Evolutionary conservation across 148 eudicot species (phyloP).

Genomic region (Pouteria glomerata): DNA sequence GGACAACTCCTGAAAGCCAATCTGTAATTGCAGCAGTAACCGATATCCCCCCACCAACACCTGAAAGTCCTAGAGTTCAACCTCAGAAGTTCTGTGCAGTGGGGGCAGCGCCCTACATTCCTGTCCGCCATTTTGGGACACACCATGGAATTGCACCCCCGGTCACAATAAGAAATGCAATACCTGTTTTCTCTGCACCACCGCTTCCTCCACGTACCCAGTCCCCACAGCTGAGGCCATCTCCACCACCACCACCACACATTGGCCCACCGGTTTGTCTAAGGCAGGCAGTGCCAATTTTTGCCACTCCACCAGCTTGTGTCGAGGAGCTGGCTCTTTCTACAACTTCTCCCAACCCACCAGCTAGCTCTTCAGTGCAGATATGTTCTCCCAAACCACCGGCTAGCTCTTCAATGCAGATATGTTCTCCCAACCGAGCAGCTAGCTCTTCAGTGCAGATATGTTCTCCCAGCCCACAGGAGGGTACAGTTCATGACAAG

Average conservation of each 20-base stretch:
- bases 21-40: slow-evolving; percentile 3
- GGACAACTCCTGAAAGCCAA: slow-evolving; percentile 12
- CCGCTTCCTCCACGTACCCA: slow-evolving; percentile 35
- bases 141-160: slow-evolving; percentile 57
- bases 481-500: slow-evolving; percentile 9
- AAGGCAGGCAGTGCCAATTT: slow-evolving; percentile 46
- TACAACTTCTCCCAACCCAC: slow-evolving; percentile 10
- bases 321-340: slow-evolving; percentile 22
- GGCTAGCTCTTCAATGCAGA: too few species aligned
- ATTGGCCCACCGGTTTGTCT: slow-evolving; percentile 49
- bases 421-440: slow-evolving; percentile 9
- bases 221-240: slow-evolving; percentile 20
- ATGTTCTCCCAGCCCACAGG: slow-evolving; percentile 9
- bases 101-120: slow-evolving; percentile 57
- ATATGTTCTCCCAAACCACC: slow-evolving; percentile 11
- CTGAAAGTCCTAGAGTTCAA: slow-evolving; percentile 22
- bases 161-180: slow-evolving; percentile 51
- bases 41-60: slow-evolving; percentile 14
- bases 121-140: slow-evolving; percentile 41
- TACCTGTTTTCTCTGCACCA: slow-evolving; percentile 64
- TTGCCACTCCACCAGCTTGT: slow-evolving; percentile 35
- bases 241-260: slow-evolving; percentile 16
- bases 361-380: too few species aligned
- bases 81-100: slow-evolving; percentile 43
- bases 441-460: slow-evolving; percentile 11